Percentiles rank a stretch among this genome's conserved stretches.
Evolutionary conservation across 306 rosid species (phyloP).

Genomic region (Sophora flavescens): DNA sequence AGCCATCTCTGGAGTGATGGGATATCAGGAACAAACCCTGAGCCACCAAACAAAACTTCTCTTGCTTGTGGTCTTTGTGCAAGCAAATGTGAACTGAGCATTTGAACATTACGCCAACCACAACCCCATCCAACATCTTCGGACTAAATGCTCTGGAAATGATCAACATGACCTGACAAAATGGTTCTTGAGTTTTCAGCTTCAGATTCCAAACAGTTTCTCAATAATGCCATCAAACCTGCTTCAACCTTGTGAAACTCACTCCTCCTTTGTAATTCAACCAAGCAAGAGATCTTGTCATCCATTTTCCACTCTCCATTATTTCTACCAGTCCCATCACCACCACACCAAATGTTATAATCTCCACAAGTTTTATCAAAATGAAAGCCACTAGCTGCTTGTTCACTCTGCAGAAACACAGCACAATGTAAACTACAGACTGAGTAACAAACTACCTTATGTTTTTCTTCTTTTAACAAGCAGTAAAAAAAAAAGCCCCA

Average conservation of each 20-base stretch:
- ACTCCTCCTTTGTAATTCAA: conserved; percentile 65
- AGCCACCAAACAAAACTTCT: conserved; percentile 73
- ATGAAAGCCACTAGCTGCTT: conserved; percentile 45
- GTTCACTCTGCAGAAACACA: conserved; percentile 51
- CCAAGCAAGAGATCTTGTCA: conserved; percentile 62
- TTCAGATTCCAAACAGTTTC: conserved; percentile 77
- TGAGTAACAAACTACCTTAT: neutral
- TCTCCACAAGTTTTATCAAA: conserved; percentile 43
- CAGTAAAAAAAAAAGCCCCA: conserved; percentile 18
- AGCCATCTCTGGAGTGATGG: conserved; percentile 94
- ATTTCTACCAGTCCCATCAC: conserved; percentile 40
- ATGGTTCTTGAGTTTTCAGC: conserved; percentile 58
- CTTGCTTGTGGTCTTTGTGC: conserved; percentile 61
- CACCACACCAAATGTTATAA: conserved; percentile 40
- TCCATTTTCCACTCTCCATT: conserved; percentile 43
- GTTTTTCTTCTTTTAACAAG: conserved; percentile 22
- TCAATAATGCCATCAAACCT: conserved; percentile 72
- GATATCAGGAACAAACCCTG: conserved; percentile 83
- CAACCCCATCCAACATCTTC: conserved; percentile 94
- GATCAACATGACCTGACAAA: conserved; percentile 77
- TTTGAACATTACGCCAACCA: conserved; percentile 91
- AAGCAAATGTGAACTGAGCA: conserved; percentile 84
- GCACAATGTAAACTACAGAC: conserved; percentile 13
- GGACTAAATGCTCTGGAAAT: conserved; percentile 66
- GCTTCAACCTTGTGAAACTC: conserved; percentile 62